Evolutionary conservation across 345 rosid species (phyloP), one percentile per base, ranked within the genome.

Genomic region (Gynandropsis gynandra): DNA sequence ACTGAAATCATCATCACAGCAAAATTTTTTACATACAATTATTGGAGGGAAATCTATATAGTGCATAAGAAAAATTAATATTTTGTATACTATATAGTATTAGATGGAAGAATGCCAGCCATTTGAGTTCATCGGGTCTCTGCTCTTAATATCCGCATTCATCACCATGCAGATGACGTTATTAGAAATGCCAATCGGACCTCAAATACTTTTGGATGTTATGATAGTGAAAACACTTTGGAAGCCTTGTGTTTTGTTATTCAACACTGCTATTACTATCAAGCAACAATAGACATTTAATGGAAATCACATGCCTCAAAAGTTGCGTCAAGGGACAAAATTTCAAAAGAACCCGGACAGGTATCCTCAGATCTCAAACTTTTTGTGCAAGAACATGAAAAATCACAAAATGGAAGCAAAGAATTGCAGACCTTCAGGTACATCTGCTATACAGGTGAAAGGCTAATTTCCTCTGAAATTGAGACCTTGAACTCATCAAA

Each of bases 401-500:
- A 5, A 9, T 14, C 5, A 31, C 47, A 20, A 42, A 12, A 31
- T 15, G 4, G 31, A 62, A 31, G 39, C 13, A 35, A 54, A 31
- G 46, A 58, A 43, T 47, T 18, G 50, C 50, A 47, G 42, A 82
- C 95, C 84, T 76, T 82, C 34, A 81, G 61, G 64, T 72, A 85
- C 52, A 73, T 64, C 59, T 82, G 93, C 34, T 84, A 75, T 66
- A 80, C 63, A 37, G 78, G 72, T 13, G 80, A 67, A 44, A 65
- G 59, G 65, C 67, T 59, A 42, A 70, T 40, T 65, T 71, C 83
- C 64, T 80, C 82, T 7, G 68, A 53, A 69, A 85, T 45, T 44
- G 88, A 74, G 56, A 71, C 76, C 80, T 76, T 84, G 48, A 92
- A 72, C 64, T 82, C 93, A 54, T 87, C 95, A 43, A 80, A 37